Base-by-base conservation (phyloP, 345 rosid genomes). In the Lepidium didymum region DNA sequence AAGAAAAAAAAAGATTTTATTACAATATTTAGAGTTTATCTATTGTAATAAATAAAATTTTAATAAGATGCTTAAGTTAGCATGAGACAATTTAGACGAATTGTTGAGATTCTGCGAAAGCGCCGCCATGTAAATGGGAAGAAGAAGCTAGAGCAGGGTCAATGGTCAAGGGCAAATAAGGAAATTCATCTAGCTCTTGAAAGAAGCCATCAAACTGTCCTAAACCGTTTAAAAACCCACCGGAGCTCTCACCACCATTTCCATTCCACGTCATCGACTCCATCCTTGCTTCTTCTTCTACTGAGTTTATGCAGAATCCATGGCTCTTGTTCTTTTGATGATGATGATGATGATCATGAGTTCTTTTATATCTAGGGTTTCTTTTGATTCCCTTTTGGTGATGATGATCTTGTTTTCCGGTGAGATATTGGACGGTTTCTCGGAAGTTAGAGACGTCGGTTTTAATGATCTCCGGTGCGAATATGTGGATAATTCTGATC, bases 401-500 rank as follows among this genome's bases (percentile, higher is more conserved):
- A 8, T 67, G 62, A 42, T 69, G 67, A 36, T 81, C 27, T 29
- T 88, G 87, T 67, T 90, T 88, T 13, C 97, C 97, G 0, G 97
- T 92, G 69, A 92, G 96, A 53, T 83, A 70, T 31, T 90, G 98
- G 14, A 92, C 98, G 52, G 86, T 67, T 65, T 86, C 89, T 35
- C 90, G 67, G 76, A 92, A 92, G 80, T 83, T 90, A 3, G 82
- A 85, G 8, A 74, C 92, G 67, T 90, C 98, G 8, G 97, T 88
- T 71, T 86, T 86, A 77, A 90, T 92, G 81, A 92, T 86, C 78
- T 90, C 96, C 8, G 98, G 98, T 31, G 93, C 91, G 55, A 80
- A 85, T 70, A 90, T 71, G 79, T 92, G 97, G 64, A 88, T 84
- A 54, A 92, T 86, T 29, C 97, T 73, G 33, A 90, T 81, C 78